A percentile compares a stretch with the other conserved stretches of the same genome.
Evolutionary conservation across 2,329 filamentous ascomycete genomes (phyloP).

Genomic region (Aspergillus transmontanensis): DNA sequence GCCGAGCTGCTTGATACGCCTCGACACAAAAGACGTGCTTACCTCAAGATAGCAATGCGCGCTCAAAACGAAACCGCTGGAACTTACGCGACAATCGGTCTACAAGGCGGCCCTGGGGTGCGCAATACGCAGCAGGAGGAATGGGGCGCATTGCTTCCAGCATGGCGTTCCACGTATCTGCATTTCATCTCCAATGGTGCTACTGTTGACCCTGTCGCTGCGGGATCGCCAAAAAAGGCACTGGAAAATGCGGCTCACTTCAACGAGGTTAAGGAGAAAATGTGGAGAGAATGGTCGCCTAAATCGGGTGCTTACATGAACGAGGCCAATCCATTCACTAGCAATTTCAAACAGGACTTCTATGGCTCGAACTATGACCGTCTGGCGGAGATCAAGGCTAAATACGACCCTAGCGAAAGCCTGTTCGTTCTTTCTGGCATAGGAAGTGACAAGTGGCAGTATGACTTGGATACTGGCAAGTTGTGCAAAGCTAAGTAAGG

Average conservation of each 20-base stretch:
- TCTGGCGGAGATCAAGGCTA: conserved; percentile 28
- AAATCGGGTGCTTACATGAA: conserved; percentile 30
- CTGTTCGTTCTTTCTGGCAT: conserved; percentile 22
- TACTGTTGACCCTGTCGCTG: conserved; percentile 8
- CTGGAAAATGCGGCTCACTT: conserved; percentile 2
- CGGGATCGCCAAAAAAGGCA: conserved; percentile 1
- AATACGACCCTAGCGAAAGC: conserved; percentile 29
- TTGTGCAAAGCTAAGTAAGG: conserved; percentile 13
- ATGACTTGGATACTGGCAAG: conserved; percentile 20
- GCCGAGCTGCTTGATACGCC: conserved; percentile 29
- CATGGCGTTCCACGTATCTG: conserved; percentile 39
- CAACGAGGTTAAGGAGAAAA: conserved; percentile 20
- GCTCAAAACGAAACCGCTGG: conserved; percentile 21
- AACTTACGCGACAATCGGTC: conserved; percentile 17
- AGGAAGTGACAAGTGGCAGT: conserved; percentile 25
- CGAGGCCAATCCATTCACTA: conserved; percentile 21
- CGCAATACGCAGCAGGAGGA: neutral
- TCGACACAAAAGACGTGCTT: conserved; percentile 6
- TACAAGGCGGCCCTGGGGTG: conserved; percentile 6
- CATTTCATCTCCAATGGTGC: conserved; percentile 33
- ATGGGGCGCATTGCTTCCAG: conserved; percentile 8
- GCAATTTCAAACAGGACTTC: conserved; percentile 26
- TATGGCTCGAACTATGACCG: conserved; percentile 31
- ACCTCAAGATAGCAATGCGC: conserved; percentile 14
- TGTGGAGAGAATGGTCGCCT: conserved; percentile 30